phyloP scores from a whole-genome alignment of 176 grass and related monocot species.

The Secale cereale region DNA sequence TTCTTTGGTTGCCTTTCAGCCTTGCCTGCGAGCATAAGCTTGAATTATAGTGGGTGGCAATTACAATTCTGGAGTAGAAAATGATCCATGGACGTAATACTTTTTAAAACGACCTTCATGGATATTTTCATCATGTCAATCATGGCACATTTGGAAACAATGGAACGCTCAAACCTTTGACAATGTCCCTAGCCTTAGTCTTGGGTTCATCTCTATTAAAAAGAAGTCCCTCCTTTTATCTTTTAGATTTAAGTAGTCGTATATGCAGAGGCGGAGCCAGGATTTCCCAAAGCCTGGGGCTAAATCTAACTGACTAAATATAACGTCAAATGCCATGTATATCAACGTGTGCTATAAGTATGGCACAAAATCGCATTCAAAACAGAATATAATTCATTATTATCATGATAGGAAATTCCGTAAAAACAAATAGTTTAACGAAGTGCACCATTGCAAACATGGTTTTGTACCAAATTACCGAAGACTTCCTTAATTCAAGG shows the following conservation, averaged over 20 bases:
- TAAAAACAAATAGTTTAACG: too few relatives aligned
- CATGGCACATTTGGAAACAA: not conserved
- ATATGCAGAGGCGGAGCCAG: too few relatives aligned
- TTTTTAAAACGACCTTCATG: not conserved
- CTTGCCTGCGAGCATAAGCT: not conserved
- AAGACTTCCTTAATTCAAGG: too few relatives aligned
- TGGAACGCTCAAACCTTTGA: not conserved
- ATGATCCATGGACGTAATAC: not conserved
- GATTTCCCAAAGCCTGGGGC: too few relatives aligned
- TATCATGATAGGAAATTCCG: too few relatives aligned
- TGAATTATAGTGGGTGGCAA: not conserved
- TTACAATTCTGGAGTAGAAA: not conserved
- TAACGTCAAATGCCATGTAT: too few relatives aligned
- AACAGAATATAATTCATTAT: too few relatives aligned
- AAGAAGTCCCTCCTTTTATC: not conserved
- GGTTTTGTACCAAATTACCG: too few relatives aligned
- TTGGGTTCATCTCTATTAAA: not conserved
- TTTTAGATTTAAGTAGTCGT: not conserved
- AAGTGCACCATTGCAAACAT: too few relatives aligned
- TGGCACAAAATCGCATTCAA: too few relatives aligned
- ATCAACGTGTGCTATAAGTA: too few relatives aligned
- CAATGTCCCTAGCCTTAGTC: not conserved
- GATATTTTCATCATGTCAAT: not conserved
- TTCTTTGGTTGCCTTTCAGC: not conserved
- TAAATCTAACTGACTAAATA: too few relatives aligned